These are phyloP conservation scores for Haberlea rhodopensis DNA, from an alignment of 257 asterid genomes.

Conservation along the genomic window DNA sequence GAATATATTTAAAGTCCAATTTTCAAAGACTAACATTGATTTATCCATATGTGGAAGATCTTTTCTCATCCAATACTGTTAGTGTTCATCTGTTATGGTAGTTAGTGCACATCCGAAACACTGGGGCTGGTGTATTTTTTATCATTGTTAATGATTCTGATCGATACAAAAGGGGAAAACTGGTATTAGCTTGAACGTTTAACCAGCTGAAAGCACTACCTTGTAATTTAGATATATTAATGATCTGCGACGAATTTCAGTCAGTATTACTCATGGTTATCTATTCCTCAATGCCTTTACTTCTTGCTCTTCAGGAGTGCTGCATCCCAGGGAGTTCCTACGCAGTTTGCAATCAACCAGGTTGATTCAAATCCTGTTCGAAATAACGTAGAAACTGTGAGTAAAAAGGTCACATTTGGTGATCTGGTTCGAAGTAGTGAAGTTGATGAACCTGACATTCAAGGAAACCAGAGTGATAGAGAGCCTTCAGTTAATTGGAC, in stretches of 20 bases:
- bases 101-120: background rate
- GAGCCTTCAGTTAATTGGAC: constrained; percentile 59
- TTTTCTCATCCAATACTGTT: background rate
- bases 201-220: constrained; percentile 11
- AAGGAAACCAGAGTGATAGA: constrained; percentile 54
- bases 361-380: constrained; percentile 42
- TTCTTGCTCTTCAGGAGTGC: constrained; percentile 46
- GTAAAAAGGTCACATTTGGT: constrained; percentile 81
- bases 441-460: constrained; percentile 62
- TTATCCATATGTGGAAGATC: constrained; percentile 7
- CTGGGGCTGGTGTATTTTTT: no score
- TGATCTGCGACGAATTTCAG: constrained; percentile 3
- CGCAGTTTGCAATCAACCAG: constrained; percentile 41
- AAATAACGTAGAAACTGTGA: constrained; percentile 46
- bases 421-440: constrained; percentile 71
- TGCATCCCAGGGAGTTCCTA: constrained; percentile 42
- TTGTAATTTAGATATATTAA: constrained; percentile 15
- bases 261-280: no score
- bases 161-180: background rate
- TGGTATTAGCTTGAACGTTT: constrained; percentile 3
- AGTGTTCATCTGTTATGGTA: background rate
- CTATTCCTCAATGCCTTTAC: constrained; percentile 16
- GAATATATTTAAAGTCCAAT: background rate
- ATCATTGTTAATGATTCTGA: background rate
- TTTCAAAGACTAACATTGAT: background rate